Evolutionary conservation across 2,329 filamentous ascomycete genomes (phyloP).

Genomic region (Hypoxylon sp.): DNA sequence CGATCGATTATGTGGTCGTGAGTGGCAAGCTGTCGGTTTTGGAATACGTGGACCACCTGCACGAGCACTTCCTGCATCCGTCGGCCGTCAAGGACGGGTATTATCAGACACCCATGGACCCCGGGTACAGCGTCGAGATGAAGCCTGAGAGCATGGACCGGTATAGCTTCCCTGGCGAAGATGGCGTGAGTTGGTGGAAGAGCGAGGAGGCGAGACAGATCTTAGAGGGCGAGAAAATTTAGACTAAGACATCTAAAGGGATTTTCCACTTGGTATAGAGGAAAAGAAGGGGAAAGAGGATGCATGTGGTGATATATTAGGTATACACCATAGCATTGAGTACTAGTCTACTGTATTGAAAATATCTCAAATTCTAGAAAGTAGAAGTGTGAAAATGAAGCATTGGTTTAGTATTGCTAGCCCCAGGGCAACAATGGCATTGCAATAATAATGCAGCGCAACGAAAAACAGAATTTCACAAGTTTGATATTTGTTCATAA

Average conservation of each 20-base stretch:
- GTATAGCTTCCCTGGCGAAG: constrained; percentile 82
- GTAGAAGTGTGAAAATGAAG: background rate
- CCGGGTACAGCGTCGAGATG: constrained; percentile 96
- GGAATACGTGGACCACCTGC: constrained; percentile 93
- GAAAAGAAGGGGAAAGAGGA: constrained; percentile 5
- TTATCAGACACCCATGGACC: constrained; percentile 85
- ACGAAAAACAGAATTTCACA: background rate
- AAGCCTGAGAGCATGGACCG: constrained; percentile 87
- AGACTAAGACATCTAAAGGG: constrained; percentile 28
- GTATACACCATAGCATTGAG: background rate
- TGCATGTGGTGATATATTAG: background rate
- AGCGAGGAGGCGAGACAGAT: constrained; percentile 83
- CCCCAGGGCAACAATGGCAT: background rate
- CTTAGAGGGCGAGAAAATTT: constrained; percentile 73
- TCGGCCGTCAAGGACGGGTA: constrained; percentile 85
- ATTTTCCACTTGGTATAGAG: background rate
- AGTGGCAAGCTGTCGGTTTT: constrained; percentile 84
- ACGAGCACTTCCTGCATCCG: constrained; percentile 92
- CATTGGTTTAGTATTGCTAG: background rate
- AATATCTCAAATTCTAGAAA: background rate
- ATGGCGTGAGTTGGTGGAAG: constrained; percentile 88
- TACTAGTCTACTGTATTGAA: background rate
- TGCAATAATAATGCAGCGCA: background rate
- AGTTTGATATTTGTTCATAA: background rate
- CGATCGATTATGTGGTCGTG: constrained; percentile 92